A percentile compares a stretch with the other conserved stretches of the same genome.
These are phyloP conservation scores for Mucor plumbeus DNA, from an alignment of 371 early-diverging fungal genomes.

Conservation along the genomic window DNA sequence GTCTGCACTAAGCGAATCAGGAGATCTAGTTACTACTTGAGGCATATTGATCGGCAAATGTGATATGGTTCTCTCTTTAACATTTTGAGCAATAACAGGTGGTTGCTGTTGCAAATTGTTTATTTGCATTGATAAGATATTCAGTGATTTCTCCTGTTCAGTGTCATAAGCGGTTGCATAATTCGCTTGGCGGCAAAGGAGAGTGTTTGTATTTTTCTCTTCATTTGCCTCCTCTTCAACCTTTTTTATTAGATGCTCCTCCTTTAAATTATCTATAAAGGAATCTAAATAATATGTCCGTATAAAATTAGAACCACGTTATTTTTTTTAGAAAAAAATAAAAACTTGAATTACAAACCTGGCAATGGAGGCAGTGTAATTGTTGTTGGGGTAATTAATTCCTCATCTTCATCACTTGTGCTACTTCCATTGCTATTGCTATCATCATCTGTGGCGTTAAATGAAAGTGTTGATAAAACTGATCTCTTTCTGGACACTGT, in stretches of 20 bases:
- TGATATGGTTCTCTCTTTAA: too few relatives aligned
- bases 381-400: constrained; percentile 3
- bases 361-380: background rate
- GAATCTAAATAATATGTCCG: background rate
- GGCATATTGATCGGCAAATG: too few relatives aligned
- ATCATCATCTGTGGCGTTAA: constrained; percentile 19
- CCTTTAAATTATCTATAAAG: background rate
- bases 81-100: too few relatives aligned
- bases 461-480: constrained; percentile 29
- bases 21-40: background rate
- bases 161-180: too few relatives aligned
- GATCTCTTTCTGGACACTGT: constrained; percentile 33
- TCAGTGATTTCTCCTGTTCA: background rate
- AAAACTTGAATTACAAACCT: background rate
- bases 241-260: background rate
- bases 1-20: background rate
- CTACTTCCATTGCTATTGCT: constrained; percentile 6
- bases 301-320: background rate
- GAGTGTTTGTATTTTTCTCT: background rate
- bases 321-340: background rate
- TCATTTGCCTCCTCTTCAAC: constrained; percentile 1
- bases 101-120: background rate
- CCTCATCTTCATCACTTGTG: constrained; percentile 3
- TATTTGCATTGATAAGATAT: background rate
- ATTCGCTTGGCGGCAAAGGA: constrained; percentile 3